These are phyloP conservation scores for Ophiocordyceps sinensis DNA, from an alignment of 2,329 filamentous ascomycete species.

Conservation along the genomic window DNA sequence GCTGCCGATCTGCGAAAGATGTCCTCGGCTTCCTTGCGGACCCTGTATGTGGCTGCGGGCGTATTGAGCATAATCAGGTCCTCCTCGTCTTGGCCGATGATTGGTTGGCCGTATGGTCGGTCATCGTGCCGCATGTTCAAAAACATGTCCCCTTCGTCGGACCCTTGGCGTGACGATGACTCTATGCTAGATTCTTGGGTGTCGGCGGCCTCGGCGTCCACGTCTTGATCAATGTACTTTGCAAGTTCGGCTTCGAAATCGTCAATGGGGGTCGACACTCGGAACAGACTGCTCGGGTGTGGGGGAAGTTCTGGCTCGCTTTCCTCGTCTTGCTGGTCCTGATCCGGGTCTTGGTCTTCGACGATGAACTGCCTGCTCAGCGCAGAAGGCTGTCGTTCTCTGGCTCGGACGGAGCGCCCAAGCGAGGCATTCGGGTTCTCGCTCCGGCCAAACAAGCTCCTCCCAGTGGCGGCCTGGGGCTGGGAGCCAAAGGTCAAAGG, in stretches of 20 bases:
- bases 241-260: conserved; percentile 21
- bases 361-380: conserved; percentile 29
- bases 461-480: conserved; percentile 13
- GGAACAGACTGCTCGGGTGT: conserved; percentile 18
- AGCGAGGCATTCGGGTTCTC: conserved; percentile 27
- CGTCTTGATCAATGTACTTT: conserved; percentile 19
- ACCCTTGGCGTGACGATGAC: conserved; percentile 23
- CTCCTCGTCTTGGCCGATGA: conserved; percentile 26
- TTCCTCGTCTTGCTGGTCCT: conserved; percentile 17
- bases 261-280: conserved; percentile 10
- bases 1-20: conserved; percentile 38
- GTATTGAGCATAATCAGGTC: conserved; percentile 42
- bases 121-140: conserved; percentile 32
- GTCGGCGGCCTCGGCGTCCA: conserved; percentile 20
- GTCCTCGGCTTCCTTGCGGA: conserved; percentile 39
- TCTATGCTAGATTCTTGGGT: conserved; percentile 3
- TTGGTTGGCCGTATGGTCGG: conserved; percentile 20
- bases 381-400: conserved; percentile 31
- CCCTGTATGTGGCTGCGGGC: conserved; percentile 36
- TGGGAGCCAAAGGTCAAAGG: conserved; percentile 23
- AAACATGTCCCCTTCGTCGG: conserved; percentile 32
- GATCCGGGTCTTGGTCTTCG: conserved; percentile 17
- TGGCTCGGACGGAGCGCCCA: conserved; percentile 31
- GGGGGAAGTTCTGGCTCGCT: conserved; percentile 18
- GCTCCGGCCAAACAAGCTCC: conserved; percentile 22